These are phyloP conservation scores for Casuarina cunninghamiana DNA, from an alignment of 306 rosid genomes.

Conservation along the genomic window DNA sequence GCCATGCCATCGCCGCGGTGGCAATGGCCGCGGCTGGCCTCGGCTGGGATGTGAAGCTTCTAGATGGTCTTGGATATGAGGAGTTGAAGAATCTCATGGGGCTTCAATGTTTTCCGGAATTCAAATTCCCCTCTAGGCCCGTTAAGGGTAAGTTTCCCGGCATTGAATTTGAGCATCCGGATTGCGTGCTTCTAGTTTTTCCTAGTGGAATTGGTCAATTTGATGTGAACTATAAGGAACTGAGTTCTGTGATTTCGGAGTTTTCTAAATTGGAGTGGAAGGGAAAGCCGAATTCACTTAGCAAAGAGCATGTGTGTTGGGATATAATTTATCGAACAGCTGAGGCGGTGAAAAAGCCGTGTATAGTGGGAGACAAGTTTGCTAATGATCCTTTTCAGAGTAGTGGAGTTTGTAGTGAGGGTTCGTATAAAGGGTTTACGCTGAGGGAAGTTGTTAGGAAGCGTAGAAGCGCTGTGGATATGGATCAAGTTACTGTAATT, in stretches of 20 bases:
- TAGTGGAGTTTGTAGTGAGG: slow-evolving; percentile 53
- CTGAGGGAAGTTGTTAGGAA: slow-evolving; percentile 79
- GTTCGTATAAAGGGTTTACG: slow-evolving; percentile 51
- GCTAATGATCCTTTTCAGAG: slow-evolving; percentile 56
- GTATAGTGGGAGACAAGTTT: slow-evolving; percentile 32
- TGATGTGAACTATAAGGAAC: slow-evolving; percentile 55
- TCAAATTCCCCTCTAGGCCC: slow-evolving; percentile 58
- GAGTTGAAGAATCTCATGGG: slow-evolving; percentile 87
- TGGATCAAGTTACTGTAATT: slow-evolving; percentile 78
- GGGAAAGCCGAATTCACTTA: slow-evolving; percentile 74
- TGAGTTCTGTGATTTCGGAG: slow-evolving; percentile 53
- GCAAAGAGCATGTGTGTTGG: slow-evolving; percentile 93
- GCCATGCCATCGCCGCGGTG: slow-evolving; percentile 91
- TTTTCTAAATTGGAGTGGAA: slow-evolving; percentile 69
- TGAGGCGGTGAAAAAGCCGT: slow-evolving; percentile 67
- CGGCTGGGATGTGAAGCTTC: slow-evolving; percentile 91
- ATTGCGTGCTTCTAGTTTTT: slow-evolving; percentile 76
- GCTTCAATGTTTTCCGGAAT: slow-evolving; percentile 51
- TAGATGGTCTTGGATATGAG: slow-evolving; percentile 68
- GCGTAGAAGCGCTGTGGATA: slow-evolving; percentile 92
- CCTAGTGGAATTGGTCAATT: slow-evolving; percentile 51
- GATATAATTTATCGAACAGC: slow-evolving; percentile 79
- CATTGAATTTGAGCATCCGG: slow-evolving; percentile 92
- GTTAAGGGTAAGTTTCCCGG: slow-evolving; percentile 72
- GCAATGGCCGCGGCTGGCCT: slow-evolving; percentile 73